phyloP scores from a whole-genome alignment of 2,329 filamentous ascomycete genomes.

The Microdochium trichocladiopsis region DNA sequence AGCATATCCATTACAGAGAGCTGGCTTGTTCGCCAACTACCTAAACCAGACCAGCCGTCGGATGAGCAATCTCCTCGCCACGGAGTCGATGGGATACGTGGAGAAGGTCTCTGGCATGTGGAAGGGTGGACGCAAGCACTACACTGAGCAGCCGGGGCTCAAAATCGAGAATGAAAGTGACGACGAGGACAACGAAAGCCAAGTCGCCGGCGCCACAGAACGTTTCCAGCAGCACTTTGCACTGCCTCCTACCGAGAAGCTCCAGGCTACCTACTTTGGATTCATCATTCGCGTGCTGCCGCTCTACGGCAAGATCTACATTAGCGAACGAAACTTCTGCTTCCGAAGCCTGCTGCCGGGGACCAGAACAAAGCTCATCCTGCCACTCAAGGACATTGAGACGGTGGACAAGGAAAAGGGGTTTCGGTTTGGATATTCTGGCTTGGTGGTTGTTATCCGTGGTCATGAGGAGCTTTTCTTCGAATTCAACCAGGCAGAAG shows the following conservation, averaged over 20 bases:
- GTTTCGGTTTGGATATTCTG: slow-evolving; percentile 85
- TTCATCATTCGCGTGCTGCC: slow-evolving; percentile 84
- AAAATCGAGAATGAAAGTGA: slow-evolving; percentile 47
- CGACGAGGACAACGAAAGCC: slow-evolving; percentile 53
- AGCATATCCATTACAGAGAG: slow-evolving; percentile 74
- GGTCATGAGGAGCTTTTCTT: slow-evolving; percentile 97
- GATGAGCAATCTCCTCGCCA: slow-evolving; percentile 76
- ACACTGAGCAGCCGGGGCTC: slow-evolving; percentile 54
- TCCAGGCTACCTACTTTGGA: slow-evolving; percentile 88
- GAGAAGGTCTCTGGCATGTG: slow-evolving; percentile 98
- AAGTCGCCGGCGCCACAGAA: slow-evolving; percentile 61
- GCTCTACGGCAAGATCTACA: slow-evolving; percentile 93
- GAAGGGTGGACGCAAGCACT: slow-evolving; percentile 85
- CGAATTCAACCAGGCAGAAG: slow-evolving; percentile 72
- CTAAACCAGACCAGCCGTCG: slow-evolving; percentile 71
- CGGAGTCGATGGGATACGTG: slow-evolving; percentile 91
- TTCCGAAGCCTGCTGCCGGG: slow-evolving; percentile 88
- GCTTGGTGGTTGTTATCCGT: slow-evolving; percentile 84
- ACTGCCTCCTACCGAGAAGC: slow-evolving; percentile 72
- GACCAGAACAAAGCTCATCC: slow-evolving; percentile 84
- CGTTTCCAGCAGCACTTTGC: slow-evolving; percentile 88
- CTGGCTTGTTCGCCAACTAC: slow-evolving; percentile 76
- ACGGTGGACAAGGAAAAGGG: slow-evolving; percentile 94
- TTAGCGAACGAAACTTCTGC: slow-evolving; percentile 81
- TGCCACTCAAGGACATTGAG: slow-evolving; percentile 86